Percentiles rank a stretch among this genome's conserved stretches.
Conservation (phyloP, 768 basidiomycete genomes). For the Phallus indusiatus region DNA sequence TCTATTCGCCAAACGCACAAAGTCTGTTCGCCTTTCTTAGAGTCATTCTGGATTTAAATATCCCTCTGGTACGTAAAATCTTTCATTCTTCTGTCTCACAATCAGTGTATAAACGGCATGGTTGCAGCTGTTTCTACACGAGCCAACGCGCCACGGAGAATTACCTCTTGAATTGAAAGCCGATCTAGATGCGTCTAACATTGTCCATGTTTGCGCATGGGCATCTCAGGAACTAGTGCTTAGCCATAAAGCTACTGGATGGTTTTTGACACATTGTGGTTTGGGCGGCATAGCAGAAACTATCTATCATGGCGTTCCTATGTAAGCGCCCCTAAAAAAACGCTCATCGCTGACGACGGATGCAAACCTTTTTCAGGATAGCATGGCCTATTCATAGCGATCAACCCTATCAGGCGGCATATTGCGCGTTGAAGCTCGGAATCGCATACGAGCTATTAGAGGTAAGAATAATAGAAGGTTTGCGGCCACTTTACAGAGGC, state of each 20-base stretch:
- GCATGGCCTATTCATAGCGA: constrained; percentile 20
- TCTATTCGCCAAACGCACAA: constrained; percentile 13
- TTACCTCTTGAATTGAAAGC: constrained; percentile 13
- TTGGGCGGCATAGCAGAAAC: constrained; percentile 18
- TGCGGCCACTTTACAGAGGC: constrained; percentile 13
- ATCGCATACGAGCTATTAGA: constrained; percentile 16
- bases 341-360: not conserved
- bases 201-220: constrained; percentile 17
- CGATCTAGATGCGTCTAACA: constrained; percentile 12
- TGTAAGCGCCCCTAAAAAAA: constrained; percentile 13
- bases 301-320: constrained; percentile 15
- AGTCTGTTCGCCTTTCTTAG: constrained; percentile 14
- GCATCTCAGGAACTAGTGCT: constrained; percentile 20
- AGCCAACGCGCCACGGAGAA: not conserved
- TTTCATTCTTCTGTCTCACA: too few species aligned
- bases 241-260: constrained; percentile 16
- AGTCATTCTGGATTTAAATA: constrained; percentile 15
- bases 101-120: not conserved
- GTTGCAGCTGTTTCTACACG: constrained; percentile 14
- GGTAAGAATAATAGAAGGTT: constrained; percentile 12
- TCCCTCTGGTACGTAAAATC: constrained; percentile 19
- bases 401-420: constrained; percentile 17
- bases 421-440: constrained; percentile 11
- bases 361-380: constrained; percentile 11
- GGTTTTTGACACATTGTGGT: constrained; percentile 20